Base-by-base conservation (phyloP, 2,329 filamentous ascomycete genomes). In the Ophiostoma ulmi region DNA sequence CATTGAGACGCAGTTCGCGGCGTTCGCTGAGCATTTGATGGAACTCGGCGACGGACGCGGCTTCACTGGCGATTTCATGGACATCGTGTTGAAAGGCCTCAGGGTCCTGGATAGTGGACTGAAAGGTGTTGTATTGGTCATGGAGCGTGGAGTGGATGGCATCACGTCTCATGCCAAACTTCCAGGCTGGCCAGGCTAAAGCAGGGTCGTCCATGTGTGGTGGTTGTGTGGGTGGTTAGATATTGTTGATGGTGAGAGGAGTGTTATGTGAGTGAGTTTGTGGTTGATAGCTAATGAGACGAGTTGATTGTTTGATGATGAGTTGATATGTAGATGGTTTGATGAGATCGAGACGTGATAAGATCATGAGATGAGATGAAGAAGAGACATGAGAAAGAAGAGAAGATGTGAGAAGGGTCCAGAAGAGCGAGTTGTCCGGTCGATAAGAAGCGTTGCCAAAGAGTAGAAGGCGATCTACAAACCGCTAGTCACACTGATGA, bases 1-100 rank as follows among this genome's bases (percentile, higher is more conserved):
- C 86, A 72, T 79, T 79, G 66, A 87, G 79, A 31, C 86, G 85
- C 75, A 84, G 81, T 41, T 82, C 79, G 78, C 84, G 86, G 74
- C 86, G 86, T 69, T 82, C 79, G 72, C 83, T 81, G 78, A 88
- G 81, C 71, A 86, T 78, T 65, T 78, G 80, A 75, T 88, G 84
- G 75, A 88, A 87, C 75, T 88, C 84, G 66, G 83, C 83, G 70
- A 79, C 73, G n/a, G 82, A 82, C 70, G 79, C 78, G 70, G 86
- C 86, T 69, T 81, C 78, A 76, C 79, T 80, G 48, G 86, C 86
- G 68, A 88, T 82, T 78, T 88, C 86, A 79, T 79, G 86, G 73
- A 88, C 86, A 76, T 88, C 86, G 77, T 87, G 84, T 76, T 88
- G 85, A 73, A 88, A 88, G 69, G 86, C 86, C 73, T 87, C 84